A percentile compares a stretch with the other conserved stretches of the same genome.
These are phyloP conservation scores for Harringtonia aguacate DNA, from an alignment of 2,329 filamentous ascomycete species.

Conservation along the genomic window DNA sequence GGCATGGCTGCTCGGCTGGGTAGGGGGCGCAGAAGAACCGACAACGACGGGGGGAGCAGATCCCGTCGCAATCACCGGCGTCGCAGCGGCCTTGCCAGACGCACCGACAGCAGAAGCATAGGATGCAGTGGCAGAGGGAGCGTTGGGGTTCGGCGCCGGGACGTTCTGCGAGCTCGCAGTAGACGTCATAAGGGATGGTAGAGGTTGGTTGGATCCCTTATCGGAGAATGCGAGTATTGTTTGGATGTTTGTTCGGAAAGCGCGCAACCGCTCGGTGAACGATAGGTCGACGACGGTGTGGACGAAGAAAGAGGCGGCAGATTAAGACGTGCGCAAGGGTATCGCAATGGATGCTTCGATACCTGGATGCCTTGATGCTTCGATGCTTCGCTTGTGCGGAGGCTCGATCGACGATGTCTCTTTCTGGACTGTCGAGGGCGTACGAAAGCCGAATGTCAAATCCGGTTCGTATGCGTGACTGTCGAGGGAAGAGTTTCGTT, in stretches of 20 bases:
- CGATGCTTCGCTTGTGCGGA: no score
- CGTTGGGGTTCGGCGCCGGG: slow-evolving; percentile 45
- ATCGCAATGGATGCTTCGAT: no score
- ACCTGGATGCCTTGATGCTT: no score
- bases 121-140: slow-evolving; percentile 45
- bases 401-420: no score
- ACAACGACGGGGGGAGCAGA: slow-evolving; percentile 44
- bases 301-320: no score
- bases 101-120: slow-evolving; percentile 58
- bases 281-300: no score
- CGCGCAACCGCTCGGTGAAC: no score
- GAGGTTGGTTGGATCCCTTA: background rate
- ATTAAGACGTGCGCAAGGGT: no score
- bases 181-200: slow-evolving; percentile 46
- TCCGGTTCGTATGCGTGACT: no score
- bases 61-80: slow-evolving; percentile 50
- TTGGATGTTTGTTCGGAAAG: no score
- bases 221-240: background rate
- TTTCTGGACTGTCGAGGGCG: no score
- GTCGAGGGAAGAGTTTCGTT: background rate
- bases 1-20: slow-evolving; percentile 45
- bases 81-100: slow-evolving; percentile 50
- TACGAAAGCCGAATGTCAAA: slow-evolving; percentile 5
- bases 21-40: slow-evolving; percentile 39
- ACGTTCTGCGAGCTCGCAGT: slow-evolving; percentile 43